Evolutionary conservation across 78 protist species (phyloP), one percentile per base, ranked within the genome.

Genomic region (Capsaspora owczarzaki): DNA sequence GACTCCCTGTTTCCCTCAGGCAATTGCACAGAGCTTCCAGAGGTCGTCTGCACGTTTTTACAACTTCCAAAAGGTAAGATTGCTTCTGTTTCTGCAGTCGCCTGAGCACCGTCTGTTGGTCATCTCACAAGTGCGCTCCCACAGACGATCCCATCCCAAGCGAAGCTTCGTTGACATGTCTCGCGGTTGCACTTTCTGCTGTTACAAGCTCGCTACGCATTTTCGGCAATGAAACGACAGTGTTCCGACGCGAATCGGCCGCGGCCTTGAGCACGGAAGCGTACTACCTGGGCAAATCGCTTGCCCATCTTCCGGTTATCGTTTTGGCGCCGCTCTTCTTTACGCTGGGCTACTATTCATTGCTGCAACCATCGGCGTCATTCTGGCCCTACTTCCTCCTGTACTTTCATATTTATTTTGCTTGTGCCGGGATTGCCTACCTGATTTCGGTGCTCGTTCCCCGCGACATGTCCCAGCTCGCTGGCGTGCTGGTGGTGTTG

Each of bases 371-470:
- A 12, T 23, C 31, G 61, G 10, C 56, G 27, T 35, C 25, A 4
- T 22, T 61, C n/a, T 71, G 76, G 76, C 31, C 20, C 43, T 68
- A 63, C 47, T 80, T 41, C 63, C 72, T 20, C n/a, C 79, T 80
- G 61, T 70, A 71, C 44, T 31, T 80, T 6, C 61, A 23, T 8
- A 41, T 80, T 37, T 70, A 80, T 14, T 69, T 68, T 12, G 83
- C 74, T n/a, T 66, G 83, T 68, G 33, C 83, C 44, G 83, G 83
- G 3, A 6, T 80, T 29, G 72, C 79, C 40, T 71, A 71, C 41
- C 63, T 61, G 31, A 42, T 80, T 23, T 42, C 66, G n/a, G 69
- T 70, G n/a, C 49, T 80, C 38, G 74, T 80, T 37, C 75, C 76
- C 27, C 5, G 6, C 14, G 37, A 47, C 37, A 5, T 80, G 4